phyloP scores from a whole-genome alignment of 1,284 basidiomycete genomes.

The Agroathelia rolfsii region DNA sequence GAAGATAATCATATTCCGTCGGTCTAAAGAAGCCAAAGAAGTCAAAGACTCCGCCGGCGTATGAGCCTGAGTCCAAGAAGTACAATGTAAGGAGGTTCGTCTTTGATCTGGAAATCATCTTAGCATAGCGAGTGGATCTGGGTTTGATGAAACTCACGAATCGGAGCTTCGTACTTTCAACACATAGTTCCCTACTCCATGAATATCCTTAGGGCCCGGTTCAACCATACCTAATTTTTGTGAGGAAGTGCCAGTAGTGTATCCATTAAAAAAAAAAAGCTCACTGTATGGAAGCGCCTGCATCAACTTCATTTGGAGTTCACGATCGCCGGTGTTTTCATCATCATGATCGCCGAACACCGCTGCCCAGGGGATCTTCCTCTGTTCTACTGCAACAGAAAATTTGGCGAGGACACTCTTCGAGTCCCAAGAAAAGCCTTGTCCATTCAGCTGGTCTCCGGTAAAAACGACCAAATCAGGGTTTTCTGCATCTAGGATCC shows the following conservation, averaged over 20 bases:
- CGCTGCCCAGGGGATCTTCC: slow-evolving; percentile 79
- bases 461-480: slow-evolving; percentile 90
- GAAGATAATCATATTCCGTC: slow-evolving; percentile 77
- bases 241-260: too few species aligned
- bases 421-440: slow-evolving; percentile 81
- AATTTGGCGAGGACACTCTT: slow-evolving; percentile 84
- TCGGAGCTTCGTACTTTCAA: slow-evolving; percentile 69
- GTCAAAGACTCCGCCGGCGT: slow-evolving; percentile 48
- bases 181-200: slow-evolving; percentile 85
- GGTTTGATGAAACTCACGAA: slow-evolving; percentile 29
- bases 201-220: slow-evolving; percentile 70
- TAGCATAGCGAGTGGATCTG: too few species aligned
- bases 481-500: slow-evolving; percentile 71
- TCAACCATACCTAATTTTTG: too few species aligned
- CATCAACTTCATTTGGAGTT: slow-evolving; percentile 64
- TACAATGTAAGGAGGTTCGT: slow-evolving; percentile 85
- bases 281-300: slow-evolving; percentile 78
- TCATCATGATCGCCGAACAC: slow-evolving; percentile 92
- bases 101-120: too few species aligned
- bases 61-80: slow-evolving; percentile 85
- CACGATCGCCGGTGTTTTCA: slow-evolving; percentile 55
- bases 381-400: slow-evolving; percentile 63
- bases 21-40: slow-evolving; percentile 52
- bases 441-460: slow-evolving; percentile 82
- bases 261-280: too few species aligned